Percentiles rank a stretch among this genome's conserved stretches.
These are phyloP conservation scores for Wallemia hederae DNA, from an alignment of 1,284 basidiomycete species.

Conservation along the genomic window DNA sequence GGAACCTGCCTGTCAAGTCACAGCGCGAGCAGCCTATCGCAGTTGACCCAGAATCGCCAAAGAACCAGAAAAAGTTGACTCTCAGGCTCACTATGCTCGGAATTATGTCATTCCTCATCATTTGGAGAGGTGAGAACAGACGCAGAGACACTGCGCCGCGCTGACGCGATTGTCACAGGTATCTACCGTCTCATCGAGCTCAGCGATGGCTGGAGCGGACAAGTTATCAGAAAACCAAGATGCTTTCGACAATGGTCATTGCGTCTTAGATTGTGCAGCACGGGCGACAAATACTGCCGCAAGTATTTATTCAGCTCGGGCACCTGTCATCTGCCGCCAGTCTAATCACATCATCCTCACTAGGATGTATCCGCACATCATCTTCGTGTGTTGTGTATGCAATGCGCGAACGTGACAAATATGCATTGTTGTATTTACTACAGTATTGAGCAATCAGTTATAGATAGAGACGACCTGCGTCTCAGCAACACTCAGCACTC, in stretches of 20 bases:
- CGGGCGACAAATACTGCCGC: no score
- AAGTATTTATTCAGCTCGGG: no score
- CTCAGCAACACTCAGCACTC: neutral
- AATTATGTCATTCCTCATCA: neutral
- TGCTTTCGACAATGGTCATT: neutral
- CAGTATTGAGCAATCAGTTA: no score
- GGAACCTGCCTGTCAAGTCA: neutral
- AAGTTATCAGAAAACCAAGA: neutral
- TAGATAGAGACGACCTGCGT: no score
- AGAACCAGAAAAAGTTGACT: neutral
- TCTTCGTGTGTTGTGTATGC: no score
- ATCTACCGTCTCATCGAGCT: neutral
- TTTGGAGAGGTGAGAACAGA: neutral
- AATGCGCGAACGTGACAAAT: no score
- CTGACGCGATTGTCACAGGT: no score
- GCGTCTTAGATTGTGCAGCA: no score
- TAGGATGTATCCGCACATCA: no score
- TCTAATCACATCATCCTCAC: no score
- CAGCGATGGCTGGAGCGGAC: neutral
- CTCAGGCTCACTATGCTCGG: neutral
- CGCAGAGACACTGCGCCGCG: neutral
- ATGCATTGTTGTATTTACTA: no score
- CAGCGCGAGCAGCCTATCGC: neutral
- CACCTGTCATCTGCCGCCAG: no score
- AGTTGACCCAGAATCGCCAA: neutral